These are phyloP conservation scores for Ascochyta lentis DNA, from an alignment of 2,329 filamentous ascomycete genomes.

Conservation along the genomic window DNA sequence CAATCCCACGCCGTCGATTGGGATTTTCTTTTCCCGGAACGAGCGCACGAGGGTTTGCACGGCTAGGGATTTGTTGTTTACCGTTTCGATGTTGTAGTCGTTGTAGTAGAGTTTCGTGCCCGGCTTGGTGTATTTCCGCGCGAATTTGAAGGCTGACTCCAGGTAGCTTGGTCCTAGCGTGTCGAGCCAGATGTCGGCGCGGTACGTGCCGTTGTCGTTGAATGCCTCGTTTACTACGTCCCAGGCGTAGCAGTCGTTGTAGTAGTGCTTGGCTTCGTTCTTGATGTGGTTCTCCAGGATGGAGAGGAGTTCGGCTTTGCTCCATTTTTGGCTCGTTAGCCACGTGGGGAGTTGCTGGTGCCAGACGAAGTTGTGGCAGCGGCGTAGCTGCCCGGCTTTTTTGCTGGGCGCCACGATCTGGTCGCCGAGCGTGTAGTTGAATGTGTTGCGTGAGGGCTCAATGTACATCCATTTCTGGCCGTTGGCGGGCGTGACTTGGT, in stretches of 20 bases:
- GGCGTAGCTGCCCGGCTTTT: conserved; percentile 56
- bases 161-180: conserved; percentile 65
- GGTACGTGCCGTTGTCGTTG: conserved; percentile 63
- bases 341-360: conserved; percentile 62
- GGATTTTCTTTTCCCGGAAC: conserved; percentile 48
- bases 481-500: conserved; percentile 70
- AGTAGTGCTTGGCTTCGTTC: conserved; percentile 64
- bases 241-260: conserved; percentile 67
- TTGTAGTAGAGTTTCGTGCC: conserved; percentile 68
- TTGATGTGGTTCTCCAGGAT: conserved; percentile 68
- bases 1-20: conserved; percentile 68
- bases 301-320: conserved; percentile 61
- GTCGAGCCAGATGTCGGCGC: conserved; percentile 61
- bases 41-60: conserved; percentile 41
- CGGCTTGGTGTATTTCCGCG: conserved; percentile 62
- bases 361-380: conserved; percentile 69
- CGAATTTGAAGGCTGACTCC: conserved; percentile 61
- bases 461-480: conserved; percentile 69
- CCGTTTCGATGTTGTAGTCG: conserved; percentile 68
- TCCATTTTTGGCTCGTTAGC: conserved; percentile 62
- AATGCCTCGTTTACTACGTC: conserved; percentile 71
- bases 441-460: conserved; percentile 63
- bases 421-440: conserved; percentile 66
- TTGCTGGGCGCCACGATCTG: conserved; percentile 51
- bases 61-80: conserved; percentile 55